These are phyloP conservation scores for Platanthera zijinensis DNA, from an alignment of 106 monocot species.

Conservation along the genomic window DNA sequence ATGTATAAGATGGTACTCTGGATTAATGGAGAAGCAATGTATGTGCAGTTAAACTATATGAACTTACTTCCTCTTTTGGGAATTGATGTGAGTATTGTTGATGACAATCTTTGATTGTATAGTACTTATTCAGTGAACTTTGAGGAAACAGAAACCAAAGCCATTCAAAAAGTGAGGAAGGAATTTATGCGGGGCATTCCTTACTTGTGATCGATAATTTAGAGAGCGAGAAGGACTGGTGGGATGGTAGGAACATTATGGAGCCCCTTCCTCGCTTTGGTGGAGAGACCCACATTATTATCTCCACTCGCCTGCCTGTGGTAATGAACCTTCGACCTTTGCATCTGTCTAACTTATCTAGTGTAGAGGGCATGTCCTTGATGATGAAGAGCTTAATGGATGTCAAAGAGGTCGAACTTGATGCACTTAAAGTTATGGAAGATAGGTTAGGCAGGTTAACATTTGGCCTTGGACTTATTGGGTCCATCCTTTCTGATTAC, in stretches of 20 bases:
- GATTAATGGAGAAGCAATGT: constrained; percentile 65
- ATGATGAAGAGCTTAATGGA: constrained; percentile 32
- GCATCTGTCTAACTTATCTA: constrained; percentile 27
- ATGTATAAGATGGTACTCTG: constrained; percentile 75
- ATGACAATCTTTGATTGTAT: neutral
- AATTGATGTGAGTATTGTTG: constrained; percentile 30
- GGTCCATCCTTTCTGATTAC: constrained; percentile 36
- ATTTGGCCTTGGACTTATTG: constrained; percentile 39
- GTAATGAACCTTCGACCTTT: constrained; percentile 30
- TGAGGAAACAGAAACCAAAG: constrained; percentile 33
- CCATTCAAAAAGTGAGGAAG: constrained; percentile 37
- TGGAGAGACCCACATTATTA: constrained; percentile 50
- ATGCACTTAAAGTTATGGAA: constrained; percentile 33
- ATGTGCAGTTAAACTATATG: constrained; percentile 47
- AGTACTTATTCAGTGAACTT: constrained; percentile 15
- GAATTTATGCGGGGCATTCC: constrained; percentile 68
- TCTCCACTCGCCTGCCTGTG: constrained; percentile 52
- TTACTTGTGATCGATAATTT: constrained; percentile 76
- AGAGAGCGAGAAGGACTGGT: constrained; percentile 72
- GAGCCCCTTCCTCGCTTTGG: constrained; percentile 50
- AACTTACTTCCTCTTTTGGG: constrained; percentile 42
- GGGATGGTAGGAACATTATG: constrained; percentile 46
- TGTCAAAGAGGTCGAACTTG: constrained; percentile 19
- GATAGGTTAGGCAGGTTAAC: constrained; percentile 52
- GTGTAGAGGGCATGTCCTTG: constrained; percentile 32